Conservation (phyloP, 164 flowering plant genomes). For the Warburgia ugandensis region DNA sequence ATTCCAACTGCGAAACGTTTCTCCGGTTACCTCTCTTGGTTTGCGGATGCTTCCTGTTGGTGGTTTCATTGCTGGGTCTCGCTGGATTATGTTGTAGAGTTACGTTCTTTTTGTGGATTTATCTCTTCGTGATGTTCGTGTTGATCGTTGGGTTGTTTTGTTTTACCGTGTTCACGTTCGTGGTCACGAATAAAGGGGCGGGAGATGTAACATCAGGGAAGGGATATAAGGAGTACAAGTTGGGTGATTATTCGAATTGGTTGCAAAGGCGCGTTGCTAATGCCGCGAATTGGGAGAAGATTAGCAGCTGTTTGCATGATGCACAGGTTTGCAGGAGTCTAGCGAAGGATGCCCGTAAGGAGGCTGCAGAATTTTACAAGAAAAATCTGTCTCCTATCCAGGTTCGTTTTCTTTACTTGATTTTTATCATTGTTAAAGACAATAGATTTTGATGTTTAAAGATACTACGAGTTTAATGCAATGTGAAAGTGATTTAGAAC, state of each 20-base stretch:
- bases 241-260: conserved; percentile 62
- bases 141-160: conserved; percentile 28
- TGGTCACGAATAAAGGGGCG: conserved; percentile 46
- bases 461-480: too few species aligned
- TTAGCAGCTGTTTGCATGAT: conserved; percentile 48
- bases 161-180: conserved; percentile 36
- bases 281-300: conserved; percentile 35
- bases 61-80: conserved; percentile 30
- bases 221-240: conserved; percentile 32
- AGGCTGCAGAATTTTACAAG: conserved; percentile 16
- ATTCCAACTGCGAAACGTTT: conserved; percentile 28
- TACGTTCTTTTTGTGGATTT: conserved; percentile 29
- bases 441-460: too few species aligned
- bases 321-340: conserved; percentile 27
- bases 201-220: conserved; percentile 29
- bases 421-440: too few species aligned
- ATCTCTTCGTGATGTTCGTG: conserved; percentile 29
- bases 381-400: conserved; percentile 27
- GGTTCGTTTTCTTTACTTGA: too few species aligned
- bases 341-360: neutral
- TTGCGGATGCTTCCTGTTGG: conserved; percentile 23
- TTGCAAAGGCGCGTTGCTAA: conserved; percentile 35
- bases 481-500: too few species aligned
- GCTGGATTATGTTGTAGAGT: conserved; percentile 33
- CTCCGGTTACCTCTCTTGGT: conserved; percentile 31